These are phyloP conservation scores for Colletotrichum orchidophilum DNA, from an alignment of 2,329 filamentous ascomycete genomes.

Conservation along the genomic window DNA sequence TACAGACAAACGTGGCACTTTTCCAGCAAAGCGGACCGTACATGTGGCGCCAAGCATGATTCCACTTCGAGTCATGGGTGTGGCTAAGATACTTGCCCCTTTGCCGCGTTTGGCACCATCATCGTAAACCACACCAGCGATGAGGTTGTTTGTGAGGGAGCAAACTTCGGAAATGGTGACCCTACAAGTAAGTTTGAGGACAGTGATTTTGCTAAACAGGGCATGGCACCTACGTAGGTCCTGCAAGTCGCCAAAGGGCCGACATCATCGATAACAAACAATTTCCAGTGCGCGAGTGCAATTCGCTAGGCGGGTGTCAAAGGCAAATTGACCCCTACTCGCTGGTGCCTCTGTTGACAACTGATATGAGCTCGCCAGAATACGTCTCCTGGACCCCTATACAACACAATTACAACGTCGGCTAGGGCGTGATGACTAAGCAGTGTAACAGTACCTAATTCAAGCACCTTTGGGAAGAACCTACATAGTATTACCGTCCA, in stretches of 20 bases:
- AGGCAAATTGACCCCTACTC: background rate
- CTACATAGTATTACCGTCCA: constrained; percentile 43
- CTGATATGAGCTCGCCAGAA: constrained; percentile 42
- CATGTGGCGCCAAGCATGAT: background rate
- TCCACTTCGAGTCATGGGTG: too few species aligned
- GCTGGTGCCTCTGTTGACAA: background rate
- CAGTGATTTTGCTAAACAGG: constrained; percentile 2
- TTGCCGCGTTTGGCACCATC: constrained; percentile 61
- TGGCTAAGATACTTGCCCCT: constrained; percentile 50
- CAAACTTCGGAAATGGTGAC: constrained; percentile 28
- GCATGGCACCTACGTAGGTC: constrained; percentile 23
- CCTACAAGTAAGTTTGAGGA: background rate
- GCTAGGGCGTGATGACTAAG: constrained; percentile 22
- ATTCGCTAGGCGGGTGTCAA: constrained; percentile 65
- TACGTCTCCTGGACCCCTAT: constrained; percentile 64
- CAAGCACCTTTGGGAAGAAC: rapidly evolving
- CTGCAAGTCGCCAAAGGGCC: background rate
- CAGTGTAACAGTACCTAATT: background rate
- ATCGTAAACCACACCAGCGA: constrained; percentile 66
- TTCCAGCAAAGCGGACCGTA: constrained; percentile 27
- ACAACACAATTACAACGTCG: constrained; percentile 47
- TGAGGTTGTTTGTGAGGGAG: constrained; percentile 28
- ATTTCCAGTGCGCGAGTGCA: constrained; percentile 57
- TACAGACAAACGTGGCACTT: constrained; percentile 11
- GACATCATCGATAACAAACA: background rate